Evolutionary conservation across 768 basidiomycete genomes (phyloP), one percentile per base, ranked within the genome.

Genomic region (Jaapia argillacea): DNA sequence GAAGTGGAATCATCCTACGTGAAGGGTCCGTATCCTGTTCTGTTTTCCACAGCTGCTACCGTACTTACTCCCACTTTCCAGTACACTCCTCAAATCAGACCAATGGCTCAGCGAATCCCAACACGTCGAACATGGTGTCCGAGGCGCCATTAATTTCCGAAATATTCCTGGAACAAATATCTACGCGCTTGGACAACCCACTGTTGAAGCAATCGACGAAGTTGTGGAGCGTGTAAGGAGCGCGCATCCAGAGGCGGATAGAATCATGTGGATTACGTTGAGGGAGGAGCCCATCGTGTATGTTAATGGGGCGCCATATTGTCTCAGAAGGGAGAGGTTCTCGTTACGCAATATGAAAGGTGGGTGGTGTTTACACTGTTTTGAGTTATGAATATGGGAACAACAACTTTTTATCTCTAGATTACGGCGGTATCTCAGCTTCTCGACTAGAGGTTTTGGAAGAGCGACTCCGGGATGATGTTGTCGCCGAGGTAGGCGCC

Each of bases 61-160:
- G 45, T 48, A 23, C 37, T 43, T 42, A 20, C n/a, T 14, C 38
- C 46, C n/a, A n/a, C n/a, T n/a, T 33, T 14, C 24, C 48, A 89
- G 86, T 42, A 92, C 82, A 1, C 70, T 93, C 2, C 69, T 94
- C 47, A 96, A 97, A 66, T 93, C 90, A 3, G 92, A 97, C 58
- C 85, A 85, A 59, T 97, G 92, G 92, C 63, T 81, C 7, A 73
- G 74, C 20, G 79, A 87, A 58, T 84, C 81, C 35, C 68, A 78
- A 45, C 71, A 69, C 38, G 77, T 84, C 33, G 69, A 74, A 39
- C 61, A 77, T 37, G 80, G 74, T 28, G 75, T 98, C 40, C 81
- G 89, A 2, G 96, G 96, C n/a, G 91, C 88, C 2, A 85, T 88
- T 62, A 96, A 96, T 55, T 97, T 96, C 70, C 77, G 96, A 42